Evolutionary conservation across 2,329 filamentous ascomycete species (phyloP), one percentile per base, ranked within the genome.

Genomic region (Colletotrichum echinochloae): DNA sequence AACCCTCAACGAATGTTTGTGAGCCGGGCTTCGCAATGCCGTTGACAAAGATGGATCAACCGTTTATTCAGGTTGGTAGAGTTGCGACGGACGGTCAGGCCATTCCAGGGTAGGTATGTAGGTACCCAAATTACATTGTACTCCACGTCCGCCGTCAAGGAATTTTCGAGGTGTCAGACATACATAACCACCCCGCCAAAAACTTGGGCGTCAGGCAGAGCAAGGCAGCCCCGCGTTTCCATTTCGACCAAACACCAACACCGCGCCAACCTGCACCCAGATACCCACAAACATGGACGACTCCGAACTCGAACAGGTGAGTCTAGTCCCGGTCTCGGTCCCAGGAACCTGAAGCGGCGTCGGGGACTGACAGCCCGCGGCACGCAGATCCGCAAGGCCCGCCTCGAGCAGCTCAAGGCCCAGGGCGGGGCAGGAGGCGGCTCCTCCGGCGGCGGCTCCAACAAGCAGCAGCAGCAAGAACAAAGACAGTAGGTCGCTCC

Each of bases 351-450:
- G 28, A 12, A 12, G 41, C 18, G 26, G 51, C 20, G 20, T 23
- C 30, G 7, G 30, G 26, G 35, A 55, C 49, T 67, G 5, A 39
- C 60, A 28, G 74, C 9, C 75, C 60, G 54, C 14, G 35, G 7
- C 5, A 23, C 37, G 23, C 78, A 97, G 92, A 98, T 98, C 79
- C 88, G 95, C 79, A 92, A 94, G 81, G 95, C 95, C 77, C 94
- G 96, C 73, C 91, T 98, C 65, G 93, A 95, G 82, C 95, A 99
- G 84, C 91, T 98, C 75, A 96, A 97, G 82, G 88, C 94, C 76
- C 86, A 92, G 81, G 83, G 87, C 68, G 82, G 81, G 63, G 82
- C 83, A 56, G 83, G 84, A 71, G 83, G 83, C 70, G 80, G 83
- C 60, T 82, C 82, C 60, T 82, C 82, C 68, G 81, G 81, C 49